These are phyloP conservation scores for Russula foetens DNA, from an alignment of 768 basidiomycete species.

Conservation along the genomic window DNA sequence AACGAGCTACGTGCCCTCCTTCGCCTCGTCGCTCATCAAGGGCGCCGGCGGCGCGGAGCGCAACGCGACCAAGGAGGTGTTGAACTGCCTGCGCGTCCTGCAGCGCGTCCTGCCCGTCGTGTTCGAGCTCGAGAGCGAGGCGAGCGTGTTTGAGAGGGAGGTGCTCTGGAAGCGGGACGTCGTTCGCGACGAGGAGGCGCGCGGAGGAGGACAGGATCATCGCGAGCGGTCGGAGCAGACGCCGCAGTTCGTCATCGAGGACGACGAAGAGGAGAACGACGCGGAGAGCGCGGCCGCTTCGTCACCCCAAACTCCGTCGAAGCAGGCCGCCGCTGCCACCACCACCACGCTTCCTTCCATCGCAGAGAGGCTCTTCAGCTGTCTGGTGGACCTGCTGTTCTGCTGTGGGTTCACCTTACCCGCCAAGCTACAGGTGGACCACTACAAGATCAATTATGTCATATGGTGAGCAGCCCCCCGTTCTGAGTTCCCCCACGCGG, in stretches of 20 bases:
- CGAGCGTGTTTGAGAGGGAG: slow-evolving; percentile 65
- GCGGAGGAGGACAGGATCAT: slow-evolving; percentile 25
- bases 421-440: slow-evolving; percentile 62
- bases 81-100: slow-evolving; percentile 89
- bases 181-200: slow-evolving; percentile 12
- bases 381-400: slow-evolving; percentile 80
- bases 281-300: slow-evolving; percentile 21
- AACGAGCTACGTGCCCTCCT: slow-evolving; percentile 50
- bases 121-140: slow-evolving; percentile 70
- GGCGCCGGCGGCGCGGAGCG: slow-evolving; percentile 36
- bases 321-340: slow-evolving; percentile 39
- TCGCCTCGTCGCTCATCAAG: slow-evolving; percentile 66
- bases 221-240: slow-evolving; percentile 20
- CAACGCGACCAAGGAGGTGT: slow-evolving; percentile 75
- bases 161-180: slow-evolving; percentile 65
- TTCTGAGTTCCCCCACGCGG: background rate
- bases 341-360: slow-evolving; percentile 59
- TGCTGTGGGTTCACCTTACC: slow-evolving; percentile 93
- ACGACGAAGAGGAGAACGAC: slow-evolving; percentile 54
- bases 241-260: slow-evolving; percentile 85
- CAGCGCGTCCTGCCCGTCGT: slow-evolving; percentile 86
- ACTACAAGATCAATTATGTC: slow-evolving; percentile 76
- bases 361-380: slow-evolving; percentile 71
- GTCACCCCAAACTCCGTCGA: slow-evolving; percentile 22
- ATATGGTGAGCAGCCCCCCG: slow-evolving; percentile 53